phyloP scores from a whole-genome alignment of 2,329 filamentous ascomycete genomes.

The Fusarium nelsonii region DNA sequence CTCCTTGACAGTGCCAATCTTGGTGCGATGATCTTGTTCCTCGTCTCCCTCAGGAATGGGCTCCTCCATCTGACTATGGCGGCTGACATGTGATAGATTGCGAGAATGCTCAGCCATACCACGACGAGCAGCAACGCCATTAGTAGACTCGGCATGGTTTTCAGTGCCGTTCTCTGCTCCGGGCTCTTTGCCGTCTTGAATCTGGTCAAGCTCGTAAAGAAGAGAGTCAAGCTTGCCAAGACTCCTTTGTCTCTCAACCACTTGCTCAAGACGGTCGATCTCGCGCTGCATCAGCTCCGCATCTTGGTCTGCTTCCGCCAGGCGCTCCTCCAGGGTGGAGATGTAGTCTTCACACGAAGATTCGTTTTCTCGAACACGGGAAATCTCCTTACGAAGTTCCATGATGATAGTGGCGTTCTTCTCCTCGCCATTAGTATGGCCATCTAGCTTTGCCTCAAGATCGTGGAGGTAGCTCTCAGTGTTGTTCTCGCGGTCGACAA shows the following conservation, averaged over 20 bases:
- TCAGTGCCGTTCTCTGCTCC: conserved; percentile 51
- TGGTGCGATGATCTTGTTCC: conserved; percentile 52
- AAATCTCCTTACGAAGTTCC: conserved; percentile 91
- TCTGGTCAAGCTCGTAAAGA: conserved; percentile 87
- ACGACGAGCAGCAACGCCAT: conserved; percentile 59
- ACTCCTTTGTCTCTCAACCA: conserved; percentile 94
- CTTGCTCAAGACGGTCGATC: conserved; percentile 92
- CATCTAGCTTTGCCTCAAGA: conserved; percentile 89
- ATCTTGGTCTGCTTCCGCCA: conserved; percentile 96
- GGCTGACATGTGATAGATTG: conserved; percentile 66
- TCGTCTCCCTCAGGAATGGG: conserved; percentile 67
- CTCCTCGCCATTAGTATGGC: conserved; percentile 90
- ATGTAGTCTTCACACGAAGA: conserved; percentile 95
- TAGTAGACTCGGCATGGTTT: conserved; percentile 48
- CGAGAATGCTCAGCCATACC: conserved; percentile 64
- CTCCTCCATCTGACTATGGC: conserved; percentile 66
- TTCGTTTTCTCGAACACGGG: conserved; percentile 89
- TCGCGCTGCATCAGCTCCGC: conserved; percentile 97
- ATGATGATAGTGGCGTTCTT: conserved; percentile 87
- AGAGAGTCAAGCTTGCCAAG: conserved; percentile 94
- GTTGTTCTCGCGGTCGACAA: conserved; percentile 89
- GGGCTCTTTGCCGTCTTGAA: conserved; percentile 68
- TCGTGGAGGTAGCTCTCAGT: conserved; percentile 95
- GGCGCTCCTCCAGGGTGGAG: conserved; percentile 91
- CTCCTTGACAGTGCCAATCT: conserved; percentile 53